phyloP scores from a whole-genome alignment of 768 basidiomycete species.

The Macrolepiota fuliginosa region DNA sequence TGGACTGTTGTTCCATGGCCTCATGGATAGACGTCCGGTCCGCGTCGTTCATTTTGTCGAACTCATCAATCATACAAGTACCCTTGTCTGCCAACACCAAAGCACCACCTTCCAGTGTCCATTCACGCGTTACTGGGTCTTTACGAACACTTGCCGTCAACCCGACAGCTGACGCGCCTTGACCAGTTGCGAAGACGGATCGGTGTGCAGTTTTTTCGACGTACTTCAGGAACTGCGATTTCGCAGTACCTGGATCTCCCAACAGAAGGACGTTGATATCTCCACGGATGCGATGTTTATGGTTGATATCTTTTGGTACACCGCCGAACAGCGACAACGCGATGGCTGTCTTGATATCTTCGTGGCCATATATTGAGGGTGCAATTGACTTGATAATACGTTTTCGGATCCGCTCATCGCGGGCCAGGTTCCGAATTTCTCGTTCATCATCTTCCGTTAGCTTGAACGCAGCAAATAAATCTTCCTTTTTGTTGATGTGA shows the following conservation, averaged over 20 bases:
- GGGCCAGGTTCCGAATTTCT: conserved; percentile 82
- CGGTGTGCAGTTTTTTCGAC: conserved; percentile 98
- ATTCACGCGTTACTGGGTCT: conserved; percentile 95
- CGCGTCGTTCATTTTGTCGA: conserved; percentile 99
- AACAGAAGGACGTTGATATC: conserved; percentile 97
- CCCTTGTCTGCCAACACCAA: conserved; percentile 99
- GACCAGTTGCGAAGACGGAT: conserved; percentile 97
- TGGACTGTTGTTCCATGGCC: conserved; percentile 99
- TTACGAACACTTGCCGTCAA: conserved; percentile 98
- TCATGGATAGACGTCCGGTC: conserved; percentile 99
- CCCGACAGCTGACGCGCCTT: conserved; percentile 98
- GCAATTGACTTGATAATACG: conserved; percentile 98
- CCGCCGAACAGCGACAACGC: conserved; percentile 95
- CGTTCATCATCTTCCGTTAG: conserved; percentile 96
- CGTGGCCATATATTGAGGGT: conserved; percentile 98
- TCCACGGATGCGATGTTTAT: conserved; percentile 94
- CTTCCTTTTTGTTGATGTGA: conserved; percentile 98
- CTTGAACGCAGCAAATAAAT: conserved; percentile 96
- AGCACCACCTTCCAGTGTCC: conserved; percentile 98
- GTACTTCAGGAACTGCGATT: conserved; percentile 98
- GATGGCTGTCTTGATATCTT: conserved; percentile 97
- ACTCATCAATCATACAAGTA: conserved; percentile 96
- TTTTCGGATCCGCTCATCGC: conserved; percentile 93
- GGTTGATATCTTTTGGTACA: conserved; percentile 92
- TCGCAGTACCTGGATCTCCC: conserved; percentile 98